Conservation (phyloP, 805 yeast species). For the Pichia sporocuriosa region DNA sequence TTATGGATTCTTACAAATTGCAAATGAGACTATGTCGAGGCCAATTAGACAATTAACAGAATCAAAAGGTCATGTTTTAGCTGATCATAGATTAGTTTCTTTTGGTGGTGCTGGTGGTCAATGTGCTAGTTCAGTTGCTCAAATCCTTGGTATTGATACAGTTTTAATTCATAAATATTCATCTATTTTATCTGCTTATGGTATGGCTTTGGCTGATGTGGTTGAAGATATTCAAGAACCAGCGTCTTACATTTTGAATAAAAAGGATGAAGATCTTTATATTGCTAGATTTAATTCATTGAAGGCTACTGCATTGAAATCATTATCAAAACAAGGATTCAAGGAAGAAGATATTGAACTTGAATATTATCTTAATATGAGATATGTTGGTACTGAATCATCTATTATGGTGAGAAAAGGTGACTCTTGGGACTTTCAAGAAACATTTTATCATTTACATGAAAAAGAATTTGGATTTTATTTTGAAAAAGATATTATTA, state of each 20-base stretch:
- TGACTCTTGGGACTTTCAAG: conserved; percentile 29
- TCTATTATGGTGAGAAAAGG: conserved; percentile 55
- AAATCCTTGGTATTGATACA: conserved; percentile 56
- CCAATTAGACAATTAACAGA: conserved; percentile 83
- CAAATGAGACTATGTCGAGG: conserved; percentile 81
- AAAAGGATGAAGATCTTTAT: conserved; percentile 29
- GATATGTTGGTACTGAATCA: conserved; percentile 85
- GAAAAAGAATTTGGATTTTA: conserved; percentile 69
- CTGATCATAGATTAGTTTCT: conserved; percentile 65
- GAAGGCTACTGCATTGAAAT: conserved; percentile 33
- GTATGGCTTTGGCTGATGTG: conserved; percentile 80
- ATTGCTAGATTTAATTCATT: conserved; percentile 41
- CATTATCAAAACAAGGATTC: conserved; percentile 50
- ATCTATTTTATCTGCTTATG: conserved; percentile 79
- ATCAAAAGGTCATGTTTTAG: conserved; percentile 65
- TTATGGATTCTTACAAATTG: conserved; percentile 71
- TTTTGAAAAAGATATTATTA: conserved; percentile 46
- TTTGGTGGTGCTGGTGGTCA: conserved; percentile 96
- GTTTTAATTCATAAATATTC: conserved; percentile 76
- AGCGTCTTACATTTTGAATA: conserved; percentile 39
- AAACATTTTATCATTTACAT: conserved; percentile 50
- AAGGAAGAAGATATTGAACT: conserved; percentile 35
- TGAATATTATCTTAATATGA: conserved; percentile 67
- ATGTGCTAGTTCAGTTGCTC: conserved; percentile 74
- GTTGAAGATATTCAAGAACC: conserved; percentile 75